phyloP scores from a whole-genome alignment of 2,329 filamentous ascomycete genomes.

The Colletotrichum aenigma region DNA sequence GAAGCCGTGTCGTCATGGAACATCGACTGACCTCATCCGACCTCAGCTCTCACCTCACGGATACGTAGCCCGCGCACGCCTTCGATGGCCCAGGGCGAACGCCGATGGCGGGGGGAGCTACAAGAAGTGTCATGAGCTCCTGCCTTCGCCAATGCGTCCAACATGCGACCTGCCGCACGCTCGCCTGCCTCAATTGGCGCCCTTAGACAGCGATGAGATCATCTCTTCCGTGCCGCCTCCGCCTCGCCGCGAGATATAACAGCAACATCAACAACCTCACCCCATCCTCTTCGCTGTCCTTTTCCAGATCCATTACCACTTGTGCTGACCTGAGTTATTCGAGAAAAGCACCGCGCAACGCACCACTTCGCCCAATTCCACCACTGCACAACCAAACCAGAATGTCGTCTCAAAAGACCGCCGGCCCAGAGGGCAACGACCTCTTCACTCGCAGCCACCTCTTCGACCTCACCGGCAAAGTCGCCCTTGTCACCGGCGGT shows the following conservation, averaged over 20 bases:
- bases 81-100: neutral
- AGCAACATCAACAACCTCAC: neutral
- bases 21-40: constrained; percentile 18
- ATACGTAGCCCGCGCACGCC: neutral
- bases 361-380: neutral
- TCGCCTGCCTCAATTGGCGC: neutral
- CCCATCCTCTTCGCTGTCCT: neutral
- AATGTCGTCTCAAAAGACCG: constrained; percentile 19
- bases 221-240: neutral
- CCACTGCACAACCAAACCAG: neutral
- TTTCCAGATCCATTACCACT: neutral
- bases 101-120: neutral
- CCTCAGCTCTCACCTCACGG: neutral
- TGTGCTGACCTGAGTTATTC: neutral
- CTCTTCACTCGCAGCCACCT: constrained; percentile 40
- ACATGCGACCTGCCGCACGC: neutral
- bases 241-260: neutral
- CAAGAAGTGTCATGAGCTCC: neutral
- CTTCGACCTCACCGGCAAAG: constrained; percentile 46
- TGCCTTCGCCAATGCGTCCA: neutral
- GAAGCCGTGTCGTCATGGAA: constrained; percentile 14
- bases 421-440: constrained; percentile 25
- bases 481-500: constrained; percentile 53
- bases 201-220: constrained; percentile 5
- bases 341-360: neutral